Evolutionary conservation across 1,139 yeast species (phyloP).

Genomic region (Arxiozyma slooffiae): DNA sequence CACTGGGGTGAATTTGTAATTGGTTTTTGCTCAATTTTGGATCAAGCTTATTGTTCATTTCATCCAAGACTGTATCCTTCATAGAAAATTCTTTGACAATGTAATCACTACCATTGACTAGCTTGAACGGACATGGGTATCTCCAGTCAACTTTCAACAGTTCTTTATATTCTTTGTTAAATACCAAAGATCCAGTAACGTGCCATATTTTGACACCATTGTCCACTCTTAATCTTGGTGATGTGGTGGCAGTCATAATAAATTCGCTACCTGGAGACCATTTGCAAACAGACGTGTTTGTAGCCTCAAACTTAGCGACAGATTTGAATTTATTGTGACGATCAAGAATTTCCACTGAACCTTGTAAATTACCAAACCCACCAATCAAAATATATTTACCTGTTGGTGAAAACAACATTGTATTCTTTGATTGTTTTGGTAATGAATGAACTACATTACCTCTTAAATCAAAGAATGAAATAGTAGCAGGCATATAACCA

Average conservation of each 20-base stretch:
- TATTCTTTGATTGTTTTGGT: constrained; percentile 83
- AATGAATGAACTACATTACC: constrained; percentile 80
- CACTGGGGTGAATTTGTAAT: constrained; percentile 52
- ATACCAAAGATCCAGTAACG: constrained; percentile 72
- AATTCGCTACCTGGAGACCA: constrained; percentile 99
- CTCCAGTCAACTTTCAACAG: constrained; percentile 80
- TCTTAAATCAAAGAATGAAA: constrained; percentile 88
- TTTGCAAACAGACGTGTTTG: constrained; percentile 89
- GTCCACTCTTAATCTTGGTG: constrained; percentile 94
- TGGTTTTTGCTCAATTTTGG: constrained; percentile 23
- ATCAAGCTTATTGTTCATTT: constrained; percentile 41
- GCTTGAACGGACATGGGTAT: constrained; percentile 35
- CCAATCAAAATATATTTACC: constrained; percentile 87
- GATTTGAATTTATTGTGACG: constrained; percentile 78
- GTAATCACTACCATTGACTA: constrained; percentile 13
- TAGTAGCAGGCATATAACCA: constrained; percentile 96
- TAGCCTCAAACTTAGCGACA: constrained; percentile 75
- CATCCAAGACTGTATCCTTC: constrained; percentile 50
- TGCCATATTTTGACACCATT: constrained; percentile 94
- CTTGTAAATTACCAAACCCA: constrained; percentile 97
- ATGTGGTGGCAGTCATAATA: constrained; percentile 89
- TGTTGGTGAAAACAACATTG: constrained; percentile 86
- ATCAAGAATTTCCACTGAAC: constrained; percentile 90
- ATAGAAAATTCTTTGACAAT: constrained; percentile 20
- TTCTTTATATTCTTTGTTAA: constrained; percentile 69